Conservation (phyloP, 768 basidiomycete genomes). For the Melanogaster broomeanus region DNA sequence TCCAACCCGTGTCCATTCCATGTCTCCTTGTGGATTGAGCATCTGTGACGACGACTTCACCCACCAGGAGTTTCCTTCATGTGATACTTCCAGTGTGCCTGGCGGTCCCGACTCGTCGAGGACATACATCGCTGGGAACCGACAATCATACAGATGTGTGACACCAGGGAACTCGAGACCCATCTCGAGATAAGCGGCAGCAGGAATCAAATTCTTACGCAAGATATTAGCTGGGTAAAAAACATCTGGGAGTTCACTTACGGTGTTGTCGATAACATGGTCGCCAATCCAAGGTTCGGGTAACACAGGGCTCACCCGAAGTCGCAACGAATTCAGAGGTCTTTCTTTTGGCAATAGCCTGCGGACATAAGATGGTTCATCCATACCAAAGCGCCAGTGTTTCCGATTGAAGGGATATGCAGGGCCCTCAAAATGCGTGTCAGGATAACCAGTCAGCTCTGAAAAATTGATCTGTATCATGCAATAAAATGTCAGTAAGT, state of each 20-base stretch:
- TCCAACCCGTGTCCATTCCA: background rate
- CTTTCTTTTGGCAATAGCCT: conserved; percentile 30
- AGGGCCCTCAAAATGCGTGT: background rate
- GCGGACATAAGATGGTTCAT: background rate
- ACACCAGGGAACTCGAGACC: conserved; percentile 8
- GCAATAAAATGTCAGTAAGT: too few relatives aligned
- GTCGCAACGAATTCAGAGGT: conserved; percentile 21
- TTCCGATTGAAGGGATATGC: background rate
- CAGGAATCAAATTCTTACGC: conserved; percentile 42
- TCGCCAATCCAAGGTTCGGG: conserved; percentile 17
- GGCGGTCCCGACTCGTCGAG: background rate
- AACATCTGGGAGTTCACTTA: conserved; percentile 28
- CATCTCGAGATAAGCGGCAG: conserved; percentile 43
- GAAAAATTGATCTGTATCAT: too few relatives aligned
- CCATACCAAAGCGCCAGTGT: background rate
- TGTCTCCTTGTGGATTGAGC: background rate
- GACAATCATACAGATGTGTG: background rate
- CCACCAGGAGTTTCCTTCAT: background rate
- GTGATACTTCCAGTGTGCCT: background rate
- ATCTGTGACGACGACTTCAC: background rate
- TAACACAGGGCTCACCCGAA: conserved; percentile 3
- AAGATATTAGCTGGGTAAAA: conserved; percentile 34
- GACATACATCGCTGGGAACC: background rate
- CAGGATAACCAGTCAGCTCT: conserved; percentile 25
- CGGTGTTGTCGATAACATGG: conserved; percentile 35